These are phyloP conservation scores for Scolecobasidium constrictum DNA, from an alignment of 2,329 filamentous ascomycete genomes.

Conservation along the genomic window DNA sequence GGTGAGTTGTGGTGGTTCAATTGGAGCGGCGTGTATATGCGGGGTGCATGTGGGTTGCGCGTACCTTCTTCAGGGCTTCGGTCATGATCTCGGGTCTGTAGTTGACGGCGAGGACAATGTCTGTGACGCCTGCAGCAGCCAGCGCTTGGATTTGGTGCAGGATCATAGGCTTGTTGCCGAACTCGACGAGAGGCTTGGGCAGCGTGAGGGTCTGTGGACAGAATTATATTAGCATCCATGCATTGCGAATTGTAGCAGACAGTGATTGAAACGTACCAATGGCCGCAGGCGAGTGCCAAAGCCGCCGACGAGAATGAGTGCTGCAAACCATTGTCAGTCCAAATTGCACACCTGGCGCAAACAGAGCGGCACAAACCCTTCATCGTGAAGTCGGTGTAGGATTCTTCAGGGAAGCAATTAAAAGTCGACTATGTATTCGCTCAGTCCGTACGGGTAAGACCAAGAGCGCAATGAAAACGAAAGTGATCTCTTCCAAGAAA, in stretches of 20 bases:
- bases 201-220: constrained; percentile 73
- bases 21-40: background rate
- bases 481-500: too few species aligned
- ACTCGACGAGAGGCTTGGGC: constrained; percentile 95
- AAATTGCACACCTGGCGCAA: too few species aligned
- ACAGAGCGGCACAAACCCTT: too few species aligned
- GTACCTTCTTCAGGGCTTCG: constrained; percentile 75
- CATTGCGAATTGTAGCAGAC: background rate
- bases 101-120: constrained; percentile 97
- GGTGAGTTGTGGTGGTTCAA: background rate
- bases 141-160: constrained; percentile 94
- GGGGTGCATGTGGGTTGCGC: background rate
- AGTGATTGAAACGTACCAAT: constrained; percentile 49
- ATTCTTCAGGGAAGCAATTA: too few species aligned
- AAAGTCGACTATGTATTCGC: too few species aligned
- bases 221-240: constrained; percentile 13
- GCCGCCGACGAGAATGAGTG: constrained; percentile 97
- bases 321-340: too few species aligned
- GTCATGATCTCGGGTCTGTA: constrained; percentile 98
- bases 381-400: too few species aligned
- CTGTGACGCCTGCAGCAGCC: constrained; percentile 85
- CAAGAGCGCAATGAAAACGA: too few species aligned
- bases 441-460: too few species aligned
- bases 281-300: constrained; percentile 96
- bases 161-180: constrained; percentile 99